Evolutionary conservation across 352 stramenopile species (phyloP).

Genomic region (Pythium scleroteichum): DNA sequence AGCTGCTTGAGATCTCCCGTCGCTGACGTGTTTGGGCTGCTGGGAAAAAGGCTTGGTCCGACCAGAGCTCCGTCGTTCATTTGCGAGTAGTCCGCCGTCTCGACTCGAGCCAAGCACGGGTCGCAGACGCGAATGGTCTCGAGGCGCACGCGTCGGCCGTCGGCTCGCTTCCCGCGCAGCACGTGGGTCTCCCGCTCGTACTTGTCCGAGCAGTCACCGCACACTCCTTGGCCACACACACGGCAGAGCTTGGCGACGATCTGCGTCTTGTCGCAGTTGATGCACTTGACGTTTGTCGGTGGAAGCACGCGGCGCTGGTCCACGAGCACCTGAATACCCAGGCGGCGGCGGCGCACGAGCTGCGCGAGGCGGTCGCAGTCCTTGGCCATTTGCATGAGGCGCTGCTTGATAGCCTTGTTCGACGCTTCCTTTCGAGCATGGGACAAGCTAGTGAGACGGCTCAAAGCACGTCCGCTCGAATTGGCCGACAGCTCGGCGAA

Average conservation of each 20-base stretch:
- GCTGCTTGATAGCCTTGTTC: slow-evolving; percentile 17
- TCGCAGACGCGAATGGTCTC: slow-evolving; percentile 48
- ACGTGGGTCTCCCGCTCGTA: slow-evolving; percentile 28
- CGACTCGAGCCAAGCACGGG: slow-evolving; percentile 54
- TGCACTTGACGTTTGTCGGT: slow-evolving; percentile 46
- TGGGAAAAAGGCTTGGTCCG: slow-evolving; percentile 29
- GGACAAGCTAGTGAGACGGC: slow-evolving; percentile 1
- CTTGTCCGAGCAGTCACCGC: slow-evolving; percentile 42
- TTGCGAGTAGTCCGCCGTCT: slow-evolving; percentile 48
- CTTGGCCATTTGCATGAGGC: slow-evolving; percentile 21
- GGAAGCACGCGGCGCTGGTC: slow-evolving; percentile 40
- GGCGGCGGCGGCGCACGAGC: slow-evolving; percentile 57
- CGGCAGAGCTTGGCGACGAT: slow-evolving; percentile 47
- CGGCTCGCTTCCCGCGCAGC: not conserved
- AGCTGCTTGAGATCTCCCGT: slow-evolving; percentile 37
- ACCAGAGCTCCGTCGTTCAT: slow-evolving; percentile 27
- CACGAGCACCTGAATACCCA: slow-evolving; percentile 58
- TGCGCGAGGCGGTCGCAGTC: slow-evolving; percentile 35
- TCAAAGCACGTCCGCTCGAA: not conserved
- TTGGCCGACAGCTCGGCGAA: slow-evolving; percentile 21
- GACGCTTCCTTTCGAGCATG: slow-evolving; percentile 7
- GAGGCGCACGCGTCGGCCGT: slow-evolving; percentile 13
- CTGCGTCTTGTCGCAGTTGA: slow-evolving; percentile 50
- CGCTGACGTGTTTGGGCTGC: slow-evolving; percentile 24
- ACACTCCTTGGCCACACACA: slow-evolving; percentile 63